A percentile compares a stretch with the other conserved stretches of the same genome.
Evolutionary conservation across 768 basidiomycete species (phyloP).

Genomic region (Phallus indusiatus): DNA sequence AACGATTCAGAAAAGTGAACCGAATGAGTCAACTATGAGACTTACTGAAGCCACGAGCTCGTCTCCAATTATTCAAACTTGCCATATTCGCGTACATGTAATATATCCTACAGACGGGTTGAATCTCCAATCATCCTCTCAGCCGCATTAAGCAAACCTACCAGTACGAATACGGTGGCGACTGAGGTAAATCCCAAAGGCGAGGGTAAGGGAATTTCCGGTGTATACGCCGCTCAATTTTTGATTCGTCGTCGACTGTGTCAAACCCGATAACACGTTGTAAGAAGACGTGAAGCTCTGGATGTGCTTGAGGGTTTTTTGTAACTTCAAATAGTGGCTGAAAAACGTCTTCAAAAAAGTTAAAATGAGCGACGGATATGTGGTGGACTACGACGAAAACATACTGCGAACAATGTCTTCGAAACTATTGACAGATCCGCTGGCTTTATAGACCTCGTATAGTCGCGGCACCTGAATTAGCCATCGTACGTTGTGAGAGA

Average conservation of each 20-base stretch:
- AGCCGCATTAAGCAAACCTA: conserved; percentile 23
- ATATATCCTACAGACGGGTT: conserved; percentile 56
- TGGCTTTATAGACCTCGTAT: conserved; percentile 92
- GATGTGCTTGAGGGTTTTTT: conserved; percentile 78
- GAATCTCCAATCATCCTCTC: background rate
- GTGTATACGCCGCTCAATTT: conserved; percentile 82
- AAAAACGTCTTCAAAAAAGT: conserved; percentile 64
- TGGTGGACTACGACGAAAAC: conserved; percentile 21
- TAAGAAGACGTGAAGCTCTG: conserved; percentile 90
- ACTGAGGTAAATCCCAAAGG: conserved; percentile 81
- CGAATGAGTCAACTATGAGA: conserved; percentile 10
- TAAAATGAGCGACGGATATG: background rate
- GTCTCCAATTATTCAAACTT: conserved; percentile 90
- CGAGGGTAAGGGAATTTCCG: conserved; percentile 90
- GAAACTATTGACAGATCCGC: conserved; percentile 74
- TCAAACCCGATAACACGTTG: conserved; percentile 96
- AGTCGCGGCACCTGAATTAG: conserved; percentile 90
- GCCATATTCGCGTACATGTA: conserved; percentile 98
- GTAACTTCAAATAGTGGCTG: conserved; percentile 93
- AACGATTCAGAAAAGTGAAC: background rate
- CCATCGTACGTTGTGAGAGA: conserved; percentile 97
- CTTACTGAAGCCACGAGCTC: conserved; percentile 82
- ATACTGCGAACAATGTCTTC: conserved; percentile 85
- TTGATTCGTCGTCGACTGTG: conserved; percentile 98
- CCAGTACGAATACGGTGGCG: conserved; percentile 96